A percentile compares a stretch with the other conserved stretches of the same genome.
Evolutionary conservation across 768 basidiomycete species (phyloP).

Genomic region (Fomitopsis pulvina): DNA sequence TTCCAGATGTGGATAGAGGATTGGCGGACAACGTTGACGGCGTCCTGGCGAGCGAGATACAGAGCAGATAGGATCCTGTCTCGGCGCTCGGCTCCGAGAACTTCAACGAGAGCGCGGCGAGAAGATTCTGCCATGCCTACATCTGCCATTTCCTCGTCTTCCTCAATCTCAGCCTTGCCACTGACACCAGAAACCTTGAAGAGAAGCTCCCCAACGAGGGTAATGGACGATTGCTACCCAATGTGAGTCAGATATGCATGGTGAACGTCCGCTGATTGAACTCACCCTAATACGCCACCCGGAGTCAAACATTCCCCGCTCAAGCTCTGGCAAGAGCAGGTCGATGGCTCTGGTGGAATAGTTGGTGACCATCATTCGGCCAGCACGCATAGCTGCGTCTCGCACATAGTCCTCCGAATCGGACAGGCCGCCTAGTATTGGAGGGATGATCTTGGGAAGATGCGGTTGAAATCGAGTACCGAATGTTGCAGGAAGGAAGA

Average conservation of each 20-base stretch:
- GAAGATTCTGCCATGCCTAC: conserved; percentile 69
- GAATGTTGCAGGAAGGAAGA: conserved; percentile 93
- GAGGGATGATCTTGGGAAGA: conserved; percentile 87
- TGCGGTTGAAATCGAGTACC: conserved; percentile 96
- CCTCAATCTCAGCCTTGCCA: conserved; percentile 77
- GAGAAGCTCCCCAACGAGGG: conserved; percentile 88
- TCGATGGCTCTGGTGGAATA: conserved; percentile 92
- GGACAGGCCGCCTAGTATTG: conserved; percentile 86
- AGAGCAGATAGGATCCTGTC: conserved; percentile 88
- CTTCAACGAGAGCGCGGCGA: conserved; percentile 77
- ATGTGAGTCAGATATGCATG: conserved; percentile 3
- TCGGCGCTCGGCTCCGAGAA: conserved; percentile 81
- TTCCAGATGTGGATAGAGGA: conserved; percentile 97
- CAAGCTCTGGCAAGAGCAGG: conserved; percentile 87
- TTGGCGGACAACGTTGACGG: conserved; percentile 82
- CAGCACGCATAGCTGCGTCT: conserved; percentile 98
- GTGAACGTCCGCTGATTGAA: neutral
- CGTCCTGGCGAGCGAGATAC: conserved; percentile 91
- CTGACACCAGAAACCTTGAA: conserved; percentile 98
- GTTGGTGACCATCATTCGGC: conserved; percentile 94
- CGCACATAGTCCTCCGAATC: conserved; percentile 94
- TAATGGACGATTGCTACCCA: conserved; percentile 87
- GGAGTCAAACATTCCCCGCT: conserved; percentile 90
- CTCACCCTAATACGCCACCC: conserved; percentile 92
- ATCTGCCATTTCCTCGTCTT: conserved; percentile 70